Conservation (phyloP, 805 yeast genomes). For the Saccharomycopsis lassenensis region DNA sequence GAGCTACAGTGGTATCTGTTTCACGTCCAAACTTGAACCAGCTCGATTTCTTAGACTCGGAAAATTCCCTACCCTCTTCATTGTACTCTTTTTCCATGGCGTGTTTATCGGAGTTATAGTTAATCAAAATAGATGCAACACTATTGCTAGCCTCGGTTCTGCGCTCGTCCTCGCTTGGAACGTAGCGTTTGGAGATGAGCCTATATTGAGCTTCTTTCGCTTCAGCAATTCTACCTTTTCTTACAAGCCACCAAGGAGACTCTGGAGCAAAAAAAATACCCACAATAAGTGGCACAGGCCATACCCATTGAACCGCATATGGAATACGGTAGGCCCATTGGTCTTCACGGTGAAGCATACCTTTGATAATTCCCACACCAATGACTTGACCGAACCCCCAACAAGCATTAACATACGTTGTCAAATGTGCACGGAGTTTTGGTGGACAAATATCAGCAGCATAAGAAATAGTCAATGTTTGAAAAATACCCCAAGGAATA, state of each 20-base stretch:
- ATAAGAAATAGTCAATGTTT: conserved; percentile 38
- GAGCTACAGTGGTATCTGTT: no score
- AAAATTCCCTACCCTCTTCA: no score
- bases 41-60: no score
- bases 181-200: no score
- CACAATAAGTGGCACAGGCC: conserved; percentile 38
- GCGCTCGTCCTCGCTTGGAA: no score
- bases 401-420: conserved; percentile 38
- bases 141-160: no score
- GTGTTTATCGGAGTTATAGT: conserved; percentile 25
- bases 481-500: conserved; percentile 44
- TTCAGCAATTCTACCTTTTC: conserved; percentile 29
- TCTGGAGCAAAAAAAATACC: conserved; percentile 40
- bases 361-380: conserved; percentile 40
- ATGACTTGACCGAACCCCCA: conserved; percentile 39
- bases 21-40: no score
- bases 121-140: no score
- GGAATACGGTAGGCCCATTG: conserved; percentile 40
- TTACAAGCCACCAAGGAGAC: conserved; percentile 45
- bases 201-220: conserved; percentile 36
- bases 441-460: conserved; percentile 46
- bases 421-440: conserved; percentile 36
- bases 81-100: conserved; percentile 5
- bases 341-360: conserved; percentile 22
- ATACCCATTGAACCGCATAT: conserved; percentile 49